These are phyloP conservation scores for Diaporthe sp. DNA, from an alignment of 2,329 filamentous ascomycete species.

Conservation along the genomic window DNA sequence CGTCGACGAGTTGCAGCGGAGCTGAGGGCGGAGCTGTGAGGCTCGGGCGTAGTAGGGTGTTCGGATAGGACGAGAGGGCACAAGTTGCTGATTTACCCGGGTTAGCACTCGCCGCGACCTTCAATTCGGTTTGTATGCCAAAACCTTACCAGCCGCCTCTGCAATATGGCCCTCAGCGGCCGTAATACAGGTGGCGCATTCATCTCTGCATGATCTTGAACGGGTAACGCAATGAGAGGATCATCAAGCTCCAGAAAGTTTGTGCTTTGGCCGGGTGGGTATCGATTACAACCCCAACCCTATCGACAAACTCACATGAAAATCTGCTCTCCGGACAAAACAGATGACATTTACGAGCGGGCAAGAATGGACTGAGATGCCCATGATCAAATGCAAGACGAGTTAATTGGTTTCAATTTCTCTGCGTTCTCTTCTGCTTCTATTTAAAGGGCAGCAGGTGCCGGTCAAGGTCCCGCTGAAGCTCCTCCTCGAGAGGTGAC, in stretches of 20 bases:
- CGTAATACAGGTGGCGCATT: slow-evolving; percentile 49
- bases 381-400: neutral
- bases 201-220: slow-evolving; percentile 43
- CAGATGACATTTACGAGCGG: neutral
- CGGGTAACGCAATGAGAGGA: slow-evolving; percentile 21
- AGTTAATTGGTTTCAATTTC: neutral
- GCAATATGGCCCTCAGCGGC: slow-evolving; percentile 45
- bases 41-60: slow-evolving; percentile 29
- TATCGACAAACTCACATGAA: neutral
- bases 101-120: slow-evolving; percentile 26
- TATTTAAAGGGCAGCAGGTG: neutral
- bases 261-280: slow-evolving; percentile 24
- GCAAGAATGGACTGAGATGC: neutral
- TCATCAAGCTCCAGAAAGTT: slow-evolving; percentile 32
- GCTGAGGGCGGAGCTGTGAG: slow-evolving; percentile 28
- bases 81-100: slow-evolving; percentile 37
- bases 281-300: slow-evolving; percentile 32
- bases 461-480: neutral
- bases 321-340: neutral
- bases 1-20: slow-evolving; percentile 34
- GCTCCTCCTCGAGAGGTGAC: neutral
- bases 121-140: neutral
- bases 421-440: neutral
- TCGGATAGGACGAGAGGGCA: slow-evolving; percentile 33
- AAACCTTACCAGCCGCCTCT: slow-evolving; percentile 43